Evolutionary conservation across 2,329 filamentous ascomycete genomes (phyloP), one percentile per base, ranked within the genome.

Genomic region (Ophiostoma perfectum): DNA sequence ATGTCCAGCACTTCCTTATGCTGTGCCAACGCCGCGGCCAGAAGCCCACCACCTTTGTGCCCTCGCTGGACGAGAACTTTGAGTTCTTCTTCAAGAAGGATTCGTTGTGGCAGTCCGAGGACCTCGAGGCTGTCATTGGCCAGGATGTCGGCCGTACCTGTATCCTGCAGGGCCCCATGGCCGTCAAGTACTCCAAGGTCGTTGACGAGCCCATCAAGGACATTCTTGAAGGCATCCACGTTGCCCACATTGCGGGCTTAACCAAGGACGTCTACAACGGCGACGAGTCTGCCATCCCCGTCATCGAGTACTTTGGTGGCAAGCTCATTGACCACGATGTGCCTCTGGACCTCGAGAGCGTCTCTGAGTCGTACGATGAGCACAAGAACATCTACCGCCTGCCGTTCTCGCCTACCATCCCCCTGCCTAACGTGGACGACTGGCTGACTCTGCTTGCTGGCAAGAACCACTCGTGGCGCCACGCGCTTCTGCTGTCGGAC

Each of bases 51-150:
- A 95, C 94, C 0, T 99, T 99, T 77, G 93, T 99, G 42, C 95
- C 95, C 5, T 84, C 90, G n/a, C 84, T 99, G 36, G 95, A 99
- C 75, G 93, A 96, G 72, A 97, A 94, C 77, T 99, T 99, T 73
- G 95, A 99, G 77, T 97, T 96, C 81, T 99, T 92, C 83, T 99
- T 99, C 89, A 99, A 99, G 88, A 99, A 99, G 83, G 95, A 99
- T 78, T 99, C 95, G 1, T 86, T 99, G 7, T 99, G 95, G 95
- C 95, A 99, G 80, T 98, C 95, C 0, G 95, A 99, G 80, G 95
- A 99, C 75, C 84, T 99, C 11, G 94, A 96, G 75, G 95, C 95
- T 67, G 93, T 99, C 69, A 93, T 97, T 70, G 94, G 85, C 73
- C 95, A 98, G 80, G 96, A 99, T 77, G 95, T 99, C 70, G 93